phyloP scores from a whole-genome alignment of 2,329 filamentous ascomycete species.

The Paecilomyces niveus region DNA sequence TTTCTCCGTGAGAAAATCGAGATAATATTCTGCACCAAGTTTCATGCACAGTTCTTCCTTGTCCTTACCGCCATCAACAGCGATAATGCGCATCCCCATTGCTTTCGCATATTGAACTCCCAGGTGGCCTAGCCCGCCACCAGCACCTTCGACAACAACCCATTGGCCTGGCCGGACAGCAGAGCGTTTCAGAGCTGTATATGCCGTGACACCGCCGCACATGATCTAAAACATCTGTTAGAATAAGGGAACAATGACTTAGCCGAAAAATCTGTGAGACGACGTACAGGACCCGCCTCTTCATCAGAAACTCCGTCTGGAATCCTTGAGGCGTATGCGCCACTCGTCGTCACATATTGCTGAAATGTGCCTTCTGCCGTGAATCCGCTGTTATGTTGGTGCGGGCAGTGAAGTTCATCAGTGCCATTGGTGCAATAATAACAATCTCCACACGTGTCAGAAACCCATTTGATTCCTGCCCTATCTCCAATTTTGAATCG shows the following conservation, averaged over 20 bases:
- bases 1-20: constrained; percentile 25
- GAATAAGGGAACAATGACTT: constrained; percentile 7
- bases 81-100: constrained; percentile 12
- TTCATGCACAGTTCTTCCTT: constrained; percentile 28
- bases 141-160: constrained; percentile 17
- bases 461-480: neutral
- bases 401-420: constrained; percentile 29
- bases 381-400: constrained; percentile 31
- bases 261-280: neutral
- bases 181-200: constrained; percentile 4
- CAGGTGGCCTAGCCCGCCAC: constrained; percentile 23
- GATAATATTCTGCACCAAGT: constrained; percentile 28
- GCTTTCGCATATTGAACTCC: constrained; percentile 26
- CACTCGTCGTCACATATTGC: constrained; percentile 28
- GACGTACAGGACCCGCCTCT: neutral
- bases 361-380: constrained; percentile 31
- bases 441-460: neutral
- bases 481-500: constrained; percentile 3
- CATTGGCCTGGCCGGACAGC: constrained; percentile 19
- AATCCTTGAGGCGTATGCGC: constrained; percentile 25
- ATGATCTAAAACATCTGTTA: constrained; percentile 33
- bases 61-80: constrained; percentile 7
- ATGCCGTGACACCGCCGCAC: constrained; percentile 31
- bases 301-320: constrained; percentile 23
- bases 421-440: constrained; percentile 15